Percentiles rank a stretch among this genome's conserved stretches.
Conservation (phyloP, 2,329 filamentous ascomycete species). For the Sordariomycetes sp. region DNA sequence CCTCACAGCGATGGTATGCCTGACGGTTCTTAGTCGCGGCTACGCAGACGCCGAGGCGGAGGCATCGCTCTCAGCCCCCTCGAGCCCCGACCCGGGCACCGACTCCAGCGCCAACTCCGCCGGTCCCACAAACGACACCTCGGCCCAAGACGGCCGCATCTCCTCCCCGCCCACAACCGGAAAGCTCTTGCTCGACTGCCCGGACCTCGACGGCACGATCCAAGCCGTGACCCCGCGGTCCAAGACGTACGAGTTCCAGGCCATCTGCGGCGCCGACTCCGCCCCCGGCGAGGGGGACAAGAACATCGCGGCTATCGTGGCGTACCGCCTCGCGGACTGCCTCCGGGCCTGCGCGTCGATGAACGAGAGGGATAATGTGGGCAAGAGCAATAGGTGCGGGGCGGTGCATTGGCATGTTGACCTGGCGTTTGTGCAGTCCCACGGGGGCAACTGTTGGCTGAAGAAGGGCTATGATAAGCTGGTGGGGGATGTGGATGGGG, state of each 20-base stretch:
- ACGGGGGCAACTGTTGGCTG: slow-evolving; percentile 6
- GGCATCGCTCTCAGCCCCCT: neutral
- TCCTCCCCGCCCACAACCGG: neutral
- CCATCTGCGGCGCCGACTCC: neutral
- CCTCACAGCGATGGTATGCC: neutral
- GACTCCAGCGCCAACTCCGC: neutral
- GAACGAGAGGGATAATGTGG: slow-evolving; percentile 2
- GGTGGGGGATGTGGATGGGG: neutral
- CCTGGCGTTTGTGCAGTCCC: neutral
- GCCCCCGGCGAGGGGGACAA: neutral
- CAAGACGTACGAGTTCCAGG: neutral
- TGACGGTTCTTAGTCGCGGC: neutral
- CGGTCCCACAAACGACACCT: neutral
- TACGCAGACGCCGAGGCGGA: neutral
- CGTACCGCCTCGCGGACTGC: slow-evolving; percentile 5
- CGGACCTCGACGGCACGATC: slow-evolving; percentile 1
- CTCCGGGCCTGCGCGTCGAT: slow-evolving; percentile 5
- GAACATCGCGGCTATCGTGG: slow-evolving; percentile 3
- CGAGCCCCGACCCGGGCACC: neutral
- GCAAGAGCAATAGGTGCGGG: neutral
- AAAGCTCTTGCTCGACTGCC: slow-evolving; percentile 6
- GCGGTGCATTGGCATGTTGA: slow-evolving; percentile 3
- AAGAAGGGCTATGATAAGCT: slow-evolving; percentile 3
- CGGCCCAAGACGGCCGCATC: neutral
- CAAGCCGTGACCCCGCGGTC: neutral